A percentile compares a stretch with the other conserved stretches of the same genome.
Conservation (phyloP, 2,329 filamentous ascomycete genomes). For the Colletotrichum sp. region DNA sequence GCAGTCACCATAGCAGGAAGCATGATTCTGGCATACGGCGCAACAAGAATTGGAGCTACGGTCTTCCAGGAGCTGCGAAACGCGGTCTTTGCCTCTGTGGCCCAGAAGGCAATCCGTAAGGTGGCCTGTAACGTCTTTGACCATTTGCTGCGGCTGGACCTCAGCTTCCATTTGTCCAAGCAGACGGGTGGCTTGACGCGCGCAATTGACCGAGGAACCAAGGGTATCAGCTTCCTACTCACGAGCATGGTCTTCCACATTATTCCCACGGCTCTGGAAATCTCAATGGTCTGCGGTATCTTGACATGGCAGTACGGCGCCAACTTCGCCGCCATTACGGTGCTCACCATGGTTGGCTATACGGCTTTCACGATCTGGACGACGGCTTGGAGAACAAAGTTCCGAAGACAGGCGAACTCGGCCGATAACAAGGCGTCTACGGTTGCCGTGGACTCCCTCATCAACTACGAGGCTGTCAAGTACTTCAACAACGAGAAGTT, state of each 20-base stretch:
- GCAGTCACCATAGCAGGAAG: slow-evolving; percentile 88
- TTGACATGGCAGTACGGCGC: slow-evolving; percentile 94
- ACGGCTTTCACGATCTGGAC: slow-evolving; percentile 97
- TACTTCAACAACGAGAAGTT: slow-evolving; percentile 99
- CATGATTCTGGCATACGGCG: slow-evolving; percentile 92
- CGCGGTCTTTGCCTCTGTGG: slow-evolving; percentile 94
- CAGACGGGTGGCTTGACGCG: slow-evolving; percentile 94
- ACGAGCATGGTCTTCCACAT: slow-evolving; percentile 99
- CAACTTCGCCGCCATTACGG: slow-evolving; percentile 90
- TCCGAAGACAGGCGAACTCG: slow-evolving; percentile 91
- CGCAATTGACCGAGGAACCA: slow-evolving; percentile 95
- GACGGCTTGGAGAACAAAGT: slow-evolving; percentile 96
- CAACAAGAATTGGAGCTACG: slow-evolving; percentile 85
- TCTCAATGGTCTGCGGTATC: slow-evolving; percentile 94
- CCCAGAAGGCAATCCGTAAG: slow-evolving; percentile 91
- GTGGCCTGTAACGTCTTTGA: slow-evolving; percentile 94
- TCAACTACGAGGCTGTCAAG: slow-evolving; percentile 99
- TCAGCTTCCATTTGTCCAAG: slow-evolving; percentile 91
- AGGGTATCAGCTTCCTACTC: slow-evolving; percentile 95
- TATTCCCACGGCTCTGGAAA: slow-evolving; percentile 90
- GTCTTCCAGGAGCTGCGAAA: slow-evolving; percentile 94
- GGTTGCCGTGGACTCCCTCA: slow-evolving; percentile 92
- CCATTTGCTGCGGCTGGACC: slow-evolving; percentile 85
- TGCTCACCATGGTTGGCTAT: slow-evolving; percentile 89
- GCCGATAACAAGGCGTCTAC: slow-evolving; percentile 96